A percentile compares a stretch with the other conserved stretches of the same genome.
These are phyloP conservation scores for Persicaria tinctoria DNA, from an alignment of 148 eudicot genomes.

Conservation along the genomic window DNA sequence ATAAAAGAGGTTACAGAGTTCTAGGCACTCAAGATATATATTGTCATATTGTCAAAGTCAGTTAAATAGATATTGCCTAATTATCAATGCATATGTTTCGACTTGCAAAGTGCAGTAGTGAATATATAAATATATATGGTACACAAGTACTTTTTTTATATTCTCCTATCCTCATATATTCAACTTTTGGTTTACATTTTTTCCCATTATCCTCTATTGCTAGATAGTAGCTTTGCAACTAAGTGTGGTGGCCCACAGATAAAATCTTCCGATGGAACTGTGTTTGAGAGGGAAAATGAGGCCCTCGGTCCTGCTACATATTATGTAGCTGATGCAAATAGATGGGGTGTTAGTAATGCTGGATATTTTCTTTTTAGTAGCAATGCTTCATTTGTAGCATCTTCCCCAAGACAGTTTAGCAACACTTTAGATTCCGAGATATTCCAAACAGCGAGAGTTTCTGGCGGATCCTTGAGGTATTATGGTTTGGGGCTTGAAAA, in stretches of 20 bases:
- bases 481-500: slow-evolving; percentile 8
- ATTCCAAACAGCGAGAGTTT: slow-evolving; percentile 9
- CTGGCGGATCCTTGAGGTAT: background rate
- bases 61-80: too few species aligned
- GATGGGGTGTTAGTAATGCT: slow-evolving; percentile 9
- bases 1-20: too few species aligned
- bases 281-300: background rate
- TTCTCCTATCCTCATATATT: too few species aligned
- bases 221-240: slow-evolving; percentile 60
- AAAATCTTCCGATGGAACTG: background rate
- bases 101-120: background rate
- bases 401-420: background rate
- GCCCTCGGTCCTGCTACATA: background rate
- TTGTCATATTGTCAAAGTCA: too few species aligned
- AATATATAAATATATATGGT: too few species aligned
- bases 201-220: background rate
- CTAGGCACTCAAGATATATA: too few species aligned
- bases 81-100: background rate
- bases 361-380: background rate
- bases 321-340: slow-evolving; percentile 1
- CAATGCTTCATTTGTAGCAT: background rate
- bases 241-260: background rate
- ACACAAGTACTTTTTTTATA: too few species aligned
- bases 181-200: too few species aligned
- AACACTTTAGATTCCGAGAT: background rate